phyloP scores from a whole-genome alignment of 345 rosid species.

The Pugionium dolabratum region DNA sequence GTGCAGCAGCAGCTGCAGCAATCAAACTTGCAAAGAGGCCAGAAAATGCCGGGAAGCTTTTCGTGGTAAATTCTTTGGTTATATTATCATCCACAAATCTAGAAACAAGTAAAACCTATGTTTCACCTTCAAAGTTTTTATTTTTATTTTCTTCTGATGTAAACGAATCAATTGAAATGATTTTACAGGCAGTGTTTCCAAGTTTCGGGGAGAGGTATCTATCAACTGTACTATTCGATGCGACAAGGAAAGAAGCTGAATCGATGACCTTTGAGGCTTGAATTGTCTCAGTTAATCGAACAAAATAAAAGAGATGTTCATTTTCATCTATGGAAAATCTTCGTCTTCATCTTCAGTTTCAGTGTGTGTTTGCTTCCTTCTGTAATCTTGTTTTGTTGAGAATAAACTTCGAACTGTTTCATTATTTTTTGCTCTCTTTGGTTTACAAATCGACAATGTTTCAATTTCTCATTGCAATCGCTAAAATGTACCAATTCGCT shows the following conservation, averaged over 20 bases:
- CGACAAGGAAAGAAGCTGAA: conserved; percentile 66
- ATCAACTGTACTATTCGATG: conserved; percentile 68
- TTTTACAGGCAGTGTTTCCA: conserved; percentile 67
- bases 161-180: not conserved
- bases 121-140: too few species aligned
- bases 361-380: conserved; percentile 26
- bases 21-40: conserved; percentile 47
- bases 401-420: too few species aligned
- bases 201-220: conserved; percentile 79
- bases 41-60: conserved; percentile 61
- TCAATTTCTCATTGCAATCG: not conserved
- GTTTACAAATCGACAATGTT: not conserved
- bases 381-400: not conserved
- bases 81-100: not conserved
- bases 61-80: conserved; percentile 57
- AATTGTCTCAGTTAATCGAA: conserved; percentile 18
- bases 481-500: not conserved
- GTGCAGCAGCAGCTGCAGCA: conserved; percentile 81
- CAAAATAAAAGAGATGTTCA: conserved; percentile 16
- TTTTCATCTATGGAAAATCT: not conserved
- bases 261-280: conserved; percentile 55
- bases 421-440: too few species aligned
- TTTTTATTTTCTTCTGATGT: too few species aligned
- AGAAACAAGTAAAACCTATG: too few species aligned
- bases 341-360: not conserved